phyloP scores from a whole-genome alignment of 2,329 filamentous ascomycete species.

The Zymoseptoria pseudotritici region DNA sequence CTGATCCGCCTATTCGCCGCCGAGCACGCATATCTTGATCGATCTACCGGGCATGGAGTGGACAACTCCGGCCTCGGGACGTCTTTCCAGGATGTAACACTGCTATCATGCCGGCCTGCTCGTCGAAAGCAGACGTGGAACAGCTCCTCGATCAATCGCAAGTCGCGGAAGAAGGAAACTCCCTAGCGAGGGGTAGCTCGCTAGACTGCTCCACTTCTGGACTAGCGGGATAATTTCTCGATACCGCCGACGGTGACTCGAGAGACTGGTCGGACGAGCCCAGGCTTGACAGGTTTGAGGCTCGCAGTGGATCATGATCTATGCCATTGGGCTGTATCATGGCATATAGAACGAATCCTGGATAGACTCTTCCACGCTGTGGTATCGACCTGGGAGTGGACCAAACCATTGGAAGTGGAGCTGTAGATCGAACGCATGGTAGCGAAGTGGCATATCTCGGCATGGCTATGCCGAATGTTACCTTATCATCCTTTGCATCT shows the following conservation, averaged over 20 bases:
- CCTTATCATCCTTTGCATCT: not conserved
- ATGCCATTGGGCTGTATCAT: not conserved
- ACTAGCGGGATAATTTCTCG: constrained; percentile 7
- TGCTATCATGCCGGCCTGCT: not conserved
- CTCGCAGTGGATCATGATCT: not conserved
- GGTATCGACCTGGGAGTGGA: not conserved
- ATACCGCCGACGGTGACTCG: not conserved
- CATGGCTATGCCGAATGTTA: not conserved
- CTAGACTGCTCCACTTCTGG: constrained; percentile 11
- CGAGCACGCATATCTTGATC: not conserved
- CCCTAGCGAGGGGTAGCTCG: constrained; percentile 14
- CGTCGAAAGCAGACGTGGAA: not conserved
- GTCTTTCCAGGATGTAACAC: too few relatives aligned
- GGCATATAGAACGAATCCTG: not conserved
- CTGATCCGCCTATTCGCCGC: constrained; percentile 16
- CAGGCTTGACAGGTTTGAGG: not conserved
- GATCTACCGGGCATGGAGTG: not conserved
- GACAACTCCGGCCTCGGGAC: too few relatives aligned
- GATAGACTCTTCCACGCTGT: not conserved
- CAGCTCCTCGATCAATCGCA: not conserved
- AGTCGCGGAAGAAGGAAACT: constrained; percentile 14
- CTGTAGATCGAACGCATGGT: not conserved
- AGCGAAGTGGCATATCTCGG: not conserved
- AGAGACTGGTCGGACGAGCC: not conserved
- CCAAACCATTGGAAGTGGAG: not conserved